A percentile compares a stretch with the other conserved stretches of the same genome.
phyloP scores from a whole-genome alignment of 2,329 filamentous ascomycete genomes.

The Simplicillium sp. region DNA sequence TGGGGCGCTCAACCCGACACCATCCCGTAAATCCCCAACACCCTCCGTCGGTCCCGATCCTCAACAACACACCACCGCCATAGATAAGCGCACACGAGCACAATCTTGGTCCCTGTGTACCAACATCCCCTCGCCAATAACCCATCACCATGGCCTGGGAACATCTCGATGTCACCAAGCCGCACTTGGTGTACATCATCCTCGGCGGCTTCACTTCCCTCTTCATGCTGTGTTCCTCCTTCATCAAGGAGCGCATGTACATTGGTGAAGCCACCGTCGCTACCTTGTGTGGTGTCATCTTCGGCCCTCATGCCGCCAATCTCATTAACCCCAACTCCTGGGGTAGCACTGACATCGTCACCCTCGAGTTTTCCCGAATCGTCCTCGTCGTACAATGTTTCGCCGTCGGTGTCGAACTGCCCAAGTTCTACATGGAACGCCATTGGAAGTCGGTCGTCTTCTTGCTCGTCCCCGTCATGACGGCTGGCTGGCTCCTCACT shows the following conservation, averaged over 20 bases:
- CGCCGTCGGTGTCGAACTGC: conserved; percentile 82
- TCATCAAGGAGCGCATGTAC: conserved; percentile 97
- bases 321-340: conserved; percentile 68
- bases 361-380: conserved; percentile 80
- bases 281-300: conserved; percentile 79
- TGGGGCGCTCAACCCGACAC: conserved; percentile 6
- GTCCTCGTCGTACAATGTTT: conserved; percentile 90
- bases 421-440: conserved; percentile 92
- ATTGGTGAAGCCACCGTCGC: conserved; percentile 97
- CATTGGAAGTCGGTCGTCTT: conserved; percentile 92
- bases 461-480: conserved; percentile 92
- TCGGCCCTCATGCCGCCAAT: conserved; percentile 75
- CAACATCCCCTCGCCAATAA: conserved; percentile 4
- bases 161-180: conserved; percentile 78
- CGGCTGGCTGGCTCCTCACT: conserved; percentile 86
- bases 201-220: conserved; percentile 93
- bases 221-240: conserved; percentile 96
- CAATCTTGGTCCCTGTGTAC: neutral
- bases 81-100: neutral
- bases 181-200: conserved; percentile 97
- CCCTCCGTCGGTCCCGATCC: neutral
- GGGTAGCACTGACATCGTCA: conserved; percentile 80
- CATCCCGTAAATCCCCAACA: neutral
- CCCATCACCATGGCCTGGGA: conserved; percentile 66
- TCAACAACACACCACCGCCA: neutral